Base-by-base conservation (phyloP, 1,139 yeast species). In the Pichia sp. region DNA sequence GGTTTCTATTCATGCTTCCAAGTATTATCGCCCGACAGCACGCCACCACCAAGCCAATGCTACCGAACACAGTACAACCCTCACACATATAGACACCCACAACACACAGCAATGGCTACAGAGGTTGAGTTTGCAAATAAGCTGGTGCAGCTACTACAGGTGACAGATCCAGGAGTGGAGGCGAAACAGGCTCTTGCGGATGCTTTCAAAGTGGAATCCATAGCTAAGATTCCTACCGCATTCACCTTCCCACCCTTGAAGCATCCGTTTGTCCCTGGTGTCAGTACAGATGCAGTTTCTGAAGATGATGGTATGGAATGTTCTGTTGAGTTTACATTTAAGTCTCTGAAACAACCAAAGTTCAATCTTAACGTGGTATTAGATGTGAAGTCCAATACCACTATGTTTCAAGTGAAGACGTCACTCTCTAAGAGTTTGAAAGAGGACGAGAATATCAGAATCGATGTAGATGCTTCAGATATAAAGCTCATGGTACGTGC, bases 311-410 rank as follows among this genome's bases (percentile, higher is more conserved):
- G 27, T 8, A 26, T 13, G 5, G 22, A 33, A n/a, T 29, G 19
- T 11, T 15, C 35, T 2, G 30, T 51, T 19, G 35, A 24, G 12
- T 40, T 66, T 23, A 51, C 56, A 5, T 55, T 69, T 47, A 69
- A 68, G 47, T 67, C 72, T 22, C 56, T 70, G 18, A 66, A 67
- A 44, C 58, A 67, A 15, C 75, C 75, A 13, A 68, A 64, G 42
- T 67, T 69, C 43, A 49, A 51, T 13, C 34, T 53, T 4, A 46
- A 52, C 11, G 38, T 60, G 4, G 11, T n/a, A 6, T 19, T 35
- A 11, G 45, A 47, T 8, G 48, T 59, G 7, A 37, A 46, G 16
- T 39, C 58, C 1, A 51, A 50, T 11, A 56, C 57, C 4, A 60
- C 70, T 0, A 51, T 69, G 8, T 53, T 56, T 31, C 58, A 62